phyloP scores from a whole-genome alignment of 2,329 filamentous ascomycete species.

The Paecilomyces variotii region DNA sequence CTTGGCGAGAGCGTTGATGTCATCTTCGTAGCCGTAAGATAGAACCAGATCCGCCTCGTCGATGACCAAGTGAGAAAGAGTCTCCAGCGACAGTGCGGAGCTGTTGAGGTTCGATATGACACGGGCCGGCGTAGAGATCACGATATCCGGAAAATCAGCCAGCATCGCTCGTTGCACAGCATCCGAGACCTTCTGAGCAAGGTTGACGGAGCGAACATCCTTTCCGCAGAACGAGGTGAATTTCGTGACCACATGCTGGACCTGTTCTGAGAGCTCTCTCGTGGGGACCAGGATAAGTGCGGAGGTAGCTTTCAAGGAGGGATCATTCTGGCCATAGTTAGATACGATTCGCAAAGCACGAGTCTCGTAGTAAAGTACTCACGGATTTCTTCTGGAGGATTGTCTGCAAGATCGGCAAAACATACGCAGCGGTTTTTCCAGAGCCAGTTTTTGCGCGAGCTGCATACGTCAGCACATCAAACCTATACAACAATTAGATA shows the following conservation, averaged over 20 bases:
- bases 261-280: constrained; percentile 86
- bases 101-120: constrained; percentile 70
- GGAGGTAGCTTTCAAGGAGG: constrained; percentile 47
- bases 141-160: constrained; percentile 76
- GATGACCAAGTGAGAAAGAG: constrained; percentile 70
- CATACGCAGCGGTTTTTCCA: constrained; percentile 94
- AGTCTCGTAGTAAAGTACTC: constrained; percentile 8
- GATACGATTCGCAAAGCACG: constrained; percentile 1
- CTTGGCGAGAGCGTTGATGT: constrained; percentile 70
- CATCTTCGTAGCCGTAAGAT: constrained; percentile 89
- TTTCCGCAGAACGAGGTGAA: constrained; percentile 79
- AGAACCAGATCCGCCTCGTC: constrained; percentile 92
- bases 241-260: constrained; percentile 67
- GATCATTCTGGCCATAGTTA: constrained; percentile 21
- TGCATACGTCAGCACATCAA: constrained; percentile 12
- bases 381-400: constrained; percentile 72
- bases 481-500: neutral
- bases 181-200: constrained; percentile 84
- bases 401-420: constrained; percentile 78
- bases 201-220: constrained; percentile 71
- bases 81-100: constrained; percentile 60
- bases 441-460: constrained; percentile 92
- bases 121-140: constrained; percentile 84
- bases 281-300: constrained; percentile 91
- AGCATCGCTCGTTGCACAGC: constrained; percentile 81